phyloP scores from a whole-genome alignment of 2,329 filamentous ascomycete species.

The Neofusicoccum sp. region DNA sequence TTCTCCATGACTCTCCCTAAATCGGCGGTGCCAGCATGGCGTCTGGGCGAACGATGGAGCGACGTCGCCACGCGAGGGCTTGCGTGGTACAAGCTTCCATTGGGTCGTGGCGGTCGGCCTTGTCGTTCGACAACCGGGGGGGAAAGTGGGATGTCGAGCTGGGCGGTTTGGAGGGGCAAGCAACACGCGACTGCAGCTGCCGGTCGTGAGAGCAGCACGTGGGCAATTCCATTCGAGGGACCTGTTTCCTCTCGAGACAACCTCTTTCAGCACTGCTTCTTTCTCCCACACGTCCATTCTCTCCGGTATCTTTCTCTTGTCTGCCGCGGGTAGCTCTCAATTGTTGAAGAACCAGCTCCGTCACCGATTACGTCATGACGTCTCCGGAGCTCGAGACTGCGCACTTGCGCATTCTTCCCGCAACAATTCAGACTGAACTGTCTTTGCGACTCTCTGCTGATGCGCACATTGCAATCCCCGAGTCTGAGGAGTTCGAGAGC shows the following conservation, averaged over 20 bases:
- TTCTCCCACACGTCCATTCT: neutral
- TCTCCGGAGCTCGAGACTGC: neutral
- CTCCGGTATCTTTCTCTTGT: neutral
- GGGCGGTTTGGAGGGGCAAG: neutral
- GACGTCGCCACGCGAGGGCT: neutral
- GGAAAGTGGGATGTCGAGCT: neutral
- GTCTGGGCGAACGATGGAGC: neutral
- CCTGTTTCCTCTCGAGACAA: neutral
- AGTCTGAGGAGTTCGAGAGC: neutral
- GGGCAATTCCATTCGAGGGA: neutral
- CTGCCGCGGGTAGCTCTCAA: no score
- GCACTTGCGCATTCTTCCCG: neutral
- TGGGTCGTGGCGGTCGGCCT: neutral
- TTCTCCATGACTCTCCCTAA: neutral
- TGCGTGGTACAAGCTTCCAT: neutral
- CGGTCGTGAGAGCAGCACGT: neutral
- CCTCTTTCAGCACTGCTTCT: neutral
- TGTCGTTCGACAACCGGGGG: neutral
- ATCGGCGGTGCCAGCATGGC: neutral
- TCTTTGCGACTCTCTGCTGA: neutral
- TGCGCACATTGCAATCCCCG: neutral
- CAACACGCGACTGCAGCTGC: neutral
- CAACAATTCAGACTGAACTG: neutral
- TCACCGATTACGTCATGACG: conserved; percentile 2
- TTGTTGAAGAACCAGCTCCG: neutral